A percentile compares a stretch with the other conserved stretches of the same genome.
These are phyloP conservation scores for Xylaria sp. DNA, from an alignment of 2,329 filamentous ascomycete genomes.

Conservation along the genomic window DNA sequence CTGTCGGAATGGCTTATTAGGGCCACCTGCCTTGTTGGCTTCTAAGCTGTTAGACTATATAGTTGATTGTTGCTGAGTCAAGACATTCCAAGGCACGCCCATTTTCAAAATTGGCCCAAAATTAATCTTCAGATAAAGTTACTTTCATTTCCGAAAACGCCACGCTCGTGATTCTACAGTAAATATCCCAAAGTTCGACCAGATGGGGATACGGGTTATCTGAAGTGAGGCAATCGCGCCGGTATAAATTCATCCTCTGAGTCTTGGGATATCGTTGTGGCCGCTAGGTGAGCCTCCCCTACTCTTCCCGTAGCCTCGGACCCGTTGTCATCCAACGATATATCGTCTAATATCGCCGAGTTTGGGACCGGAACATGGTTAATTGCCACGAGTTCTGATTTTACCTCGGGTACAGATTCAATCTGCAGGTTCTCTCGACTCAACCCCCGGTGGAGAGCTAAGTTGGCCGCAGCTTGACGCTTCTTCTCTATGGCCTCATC, in stretches of 20 bases:
- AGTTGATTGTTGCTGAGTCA: not conserved
- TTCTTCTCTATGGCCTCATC: constrained; percentile 59
- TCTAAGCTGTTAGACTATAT: not conserved
- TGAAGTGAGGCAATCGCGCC: constrained; percentile 63
- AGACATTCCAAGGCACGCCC: constrained; percentile 7
- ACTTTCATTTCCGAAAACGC: constrained; percentile 24
- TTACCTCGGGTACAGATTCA: constrained; percentile 43
- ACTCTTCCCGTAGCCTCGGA: constrained; percentile 18
- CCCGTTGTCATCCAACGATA: constrained; percentile 30
- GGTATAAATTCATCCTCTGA: constrained; percentile 55
- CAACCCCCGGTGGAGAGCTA: constrained; percentile 58
- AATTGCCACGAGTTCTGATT: constrained; percentile 39
- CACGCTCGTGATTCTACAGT: constrained; percentile 27
- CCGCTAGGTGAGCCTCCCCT: constrained; percentile 15
- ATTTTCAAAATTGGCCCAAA: not conserved
- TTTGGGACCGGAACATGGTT: constrained; percentile 39
- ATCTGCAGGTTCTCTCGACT: constrained; percentile 44
- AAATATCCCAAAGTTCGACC: constrained; percentile 15
- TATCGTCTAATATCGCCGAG: constrained; percentile 35
- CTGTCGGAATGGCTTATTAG: not conserved
- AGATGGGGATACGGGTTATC: constrained; percentile 37
- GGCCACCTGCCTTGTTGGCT: not conserved
- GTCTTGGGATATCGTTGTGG: constrained; percentile 20
- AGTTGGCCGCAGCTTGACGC: constrained; percentile 56
- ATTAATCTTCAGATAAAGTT: constrained; percentile 1